Evolutionary conservation across 1,139 yeast species (phyloP).

Genomic region (Blastobotrys capitulatus): DNA sequence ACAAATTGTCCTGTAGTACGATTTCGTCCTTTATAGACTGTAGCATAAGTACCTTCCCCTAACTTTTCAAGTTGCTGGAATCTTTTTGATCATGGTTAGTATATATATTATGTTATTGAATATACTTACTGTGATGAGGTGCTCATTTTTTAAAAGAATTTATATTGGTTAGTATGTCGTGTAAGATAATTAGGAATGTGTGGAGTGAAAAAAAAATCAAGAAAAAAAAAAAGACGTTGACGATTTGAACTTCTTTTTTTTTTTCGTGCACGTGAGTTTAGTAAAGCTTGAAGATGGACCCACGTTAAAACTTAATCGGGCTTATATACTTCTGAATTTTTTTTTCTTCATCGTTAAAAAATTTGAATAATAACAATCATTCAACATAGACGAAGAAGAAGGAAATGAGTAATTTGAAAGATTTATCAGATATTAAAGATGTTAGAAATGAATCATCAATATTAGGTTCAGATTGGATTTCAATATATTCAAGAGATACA

Average conservation of each 20-base stretch:
- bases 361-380: no score
- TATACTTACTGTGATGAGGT: constrained; percentile 18
- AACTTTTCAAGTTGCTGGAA: constrained; percentile 60
- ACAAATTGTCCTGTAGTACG: constrained; percentile 88
- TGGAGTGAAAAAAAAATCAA: background rate
- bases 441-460: constrained; percentile 36
- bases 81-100: constrained; percentile 12
- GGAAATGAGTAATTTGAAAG: background rate
- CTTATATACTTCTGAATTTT: no score
- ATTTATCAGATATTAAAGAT: constrained; percentile 16
- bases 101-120: no score
- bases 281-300: no score
- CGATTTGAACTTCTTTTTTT: background rate
- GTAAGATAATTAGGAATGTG: background rate
- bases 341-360: no score
- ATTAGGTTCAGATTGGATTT: constrained; percentile 62
- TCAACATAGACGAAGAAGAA: no score
- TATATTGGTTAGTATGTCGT: background rate
- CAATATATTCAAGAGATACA: constrained; percentile 26
- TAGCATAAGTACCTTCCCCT: constrained; percentile 98
- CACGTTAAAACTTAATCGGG: no score
- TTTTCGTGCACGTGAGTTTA: no score
- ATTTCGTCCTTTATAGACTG: constrained; percentile 93
- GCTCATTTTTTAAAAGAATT: background rate
- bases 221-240: background rate